These are phyloP conservation scores for Exophiala sideris DNA, from an alignment of 2,329 filamentous ascomycete genomes.

Conservation along the genomic window DNA sequence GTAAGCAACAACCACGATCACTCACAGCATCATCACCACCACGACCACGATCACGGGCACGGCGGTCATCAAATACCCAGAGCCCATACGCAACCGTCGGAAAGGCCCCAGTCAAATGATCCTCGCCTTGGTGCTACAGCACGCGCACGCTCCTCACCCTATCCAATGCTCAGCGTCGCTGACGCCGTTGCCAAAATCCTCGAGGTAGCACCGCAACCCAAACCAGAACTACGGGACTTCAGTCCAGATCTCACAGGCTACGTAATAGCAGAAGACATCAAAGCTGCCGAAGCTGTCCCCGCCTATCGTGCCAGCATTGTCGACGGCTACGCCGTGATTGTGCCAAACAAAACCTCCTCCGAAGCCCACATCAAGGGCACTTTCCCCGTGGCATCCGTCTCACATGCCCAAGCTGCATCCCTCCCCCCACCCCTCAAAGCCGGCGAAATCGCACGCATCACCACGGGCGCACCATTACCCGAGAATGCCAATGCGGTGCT, in stretches of 20 bases:
- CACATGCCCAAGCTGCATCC: constrained; percentile 75
- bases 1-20: constrained; percentile 13
- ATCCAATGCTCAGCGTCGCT: constrained; percentile 83
- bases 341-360: constrained; percentile 36
- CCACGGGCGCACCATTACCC: constrained; percentile 88
- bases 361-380: constrained; percentile 63
- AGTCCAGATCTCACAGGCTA: constrained; percentile 63
- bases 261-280: constrained; percentile 79
- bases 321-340: constrained; percentile 87
- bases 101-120: constrained; percentile 57
- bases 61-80: constrained; percentile 59
- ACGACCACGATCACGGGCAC: constrained; percentile 49
- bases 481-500: constrained; percentile 85
- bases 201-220: constrained; percentile 66
- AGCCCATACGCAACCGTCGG: constrained; percentile 66
- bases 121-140: constrained; percentile 59
- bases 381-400: constrained; percentile 82
- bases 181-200: constrained; percentile 72
- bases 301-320: constrained; percentile 95
- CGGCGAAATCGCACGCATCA: constrained; percentile 83
- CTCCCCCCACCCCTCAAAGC: constrained; percentile 59
- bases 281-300: constrained; percentile 76
- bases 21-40: constrained; percentile 30
- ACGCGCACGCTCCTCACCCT: constrained; percentile 80
- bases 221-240: constrained; percentile 60